Conservation (phyloP, 2,329 filamentous ascomycete species). For the Claviceps purpurea region DNA sequence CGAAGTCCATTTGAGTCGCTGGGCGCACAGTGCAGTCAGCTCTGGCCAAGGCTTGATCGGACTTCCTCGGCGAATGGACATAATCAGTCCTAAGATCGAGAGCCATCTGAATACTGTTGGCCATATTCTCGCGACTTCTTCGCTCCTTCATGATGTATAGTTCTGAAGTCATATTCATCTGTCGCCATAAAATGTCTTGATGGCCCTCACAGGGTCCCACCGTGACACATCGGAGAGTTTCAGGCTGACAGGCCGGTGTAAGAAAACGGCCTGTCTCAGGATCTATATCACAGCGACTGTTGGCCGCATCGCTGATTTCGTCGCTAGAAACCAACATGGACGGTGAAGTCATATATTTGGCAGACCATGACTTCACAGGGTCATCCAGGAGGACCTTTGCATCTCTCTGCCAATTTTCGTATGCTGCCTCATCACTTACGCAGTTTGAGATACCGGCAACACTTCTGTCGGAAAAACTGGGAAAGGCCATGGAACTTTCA, state of each 20-base stretch:
- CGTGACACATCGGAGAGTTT: slow-evolving; percentile 11
- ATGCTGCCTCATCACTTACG: not conserved
- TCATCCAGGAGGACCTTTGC: not conserved
- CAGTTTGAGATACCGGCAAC: not conserved
- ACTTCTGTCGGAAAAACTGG: not conserved
- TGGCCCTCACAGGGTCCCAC: slow-evolving; percentile 4
- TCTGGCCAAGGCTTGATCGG: slow-evolving; percentile 13
- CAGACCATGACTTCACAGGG: slow-evolving; percentile 1
- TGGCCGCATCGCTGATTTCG: not conserved
- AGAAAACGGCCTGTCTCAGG: slow-evolving; percentile 22
- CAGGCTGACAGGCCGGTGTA: slow-evolving; percentile 18
- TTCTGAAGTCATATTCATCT: slow-evolving; percentile 15
- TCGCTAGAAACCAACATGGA: not conserved
- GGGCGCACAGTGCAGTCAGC: slow-evolving; percentile 29
- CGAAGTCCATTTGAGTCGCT: slow-evolving; percentile 23
- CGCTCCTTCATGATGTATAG: slow-evolving; percentile 15
- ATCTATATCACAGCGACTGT: slow-evolving; percentile 21
- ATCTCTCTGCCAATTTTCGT: not conserved
- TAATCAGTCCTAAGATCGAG: not conserved
- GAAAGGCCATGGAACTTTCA: not conserved
- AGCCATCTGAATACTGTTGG: not conserved
- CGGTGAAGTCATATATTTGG: not conserved
- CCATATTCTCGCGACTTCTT: slow-evolving; percentile 10
- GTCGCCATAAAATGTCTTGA: slow-evolving; percentile 14
- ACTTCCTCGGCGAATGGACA: not conserved